Evolutionary conservation across 148 eudicot species (phyloP).

Genomic region (Heliosperma pusillum): DNA sequence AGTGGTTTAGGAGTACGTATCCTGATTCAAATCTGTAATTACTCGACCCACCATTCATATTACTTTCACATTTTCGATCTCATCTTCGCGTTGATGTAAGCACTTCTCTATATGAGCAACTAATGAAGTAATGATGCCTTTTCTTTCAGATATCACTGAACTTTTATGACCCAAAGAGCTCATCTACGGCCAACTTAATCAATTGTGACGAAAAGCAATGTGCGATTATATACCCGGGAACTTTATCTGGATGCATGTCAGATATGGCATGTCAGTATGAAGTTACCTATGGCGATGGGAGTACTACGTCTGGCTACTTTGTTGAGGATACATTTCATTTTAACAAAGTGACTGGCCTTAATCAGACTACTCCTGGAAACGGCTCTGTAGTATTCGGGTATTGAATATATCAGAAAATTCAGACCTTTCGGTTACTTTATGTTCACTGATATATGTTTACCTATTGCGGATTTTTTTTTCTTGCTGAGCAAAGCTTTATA

Average conservation of each 20-base stretch:
- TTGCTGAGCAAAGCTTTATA: no score
- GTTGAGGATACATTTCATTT: conserved; percentile 50
- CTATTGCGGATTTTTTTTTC: no score
- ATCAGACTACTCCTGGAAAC: conserved; percentile 50
- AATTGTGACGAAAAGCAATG: conserved; percentile 67
- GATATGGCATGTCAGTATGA: conserved; percentile 54
- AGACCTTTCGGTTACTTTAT: not conserved
- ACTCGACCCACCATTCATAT: not conserved
- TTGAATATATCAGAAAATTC: not conserved
- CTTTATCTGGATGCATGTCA: conserved; percentile 45
- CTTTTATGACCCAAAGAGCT: conserved; percentile 59
- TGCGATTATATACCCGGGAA: conserved; percentile 37
- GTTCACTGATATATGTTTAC: not conserved
- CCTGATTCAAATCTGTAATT: conserved; percentile 28
- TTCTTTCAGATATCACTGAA: conserved; percentile 53
- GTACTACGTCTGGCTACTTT: conserved; percentile 72
- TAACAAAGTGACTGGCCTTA: conserved; percentile 53
- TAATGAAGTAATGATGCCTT: not conserved
- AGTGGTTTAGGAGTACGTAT: conserved; percentile 63
- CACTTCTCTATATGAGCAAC: not conserved
- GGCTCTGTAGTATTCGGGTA: conserved; percentile 60
- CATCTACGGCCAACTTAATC: conserved; percentile 45
- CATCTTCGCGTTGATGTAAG: not conserved
- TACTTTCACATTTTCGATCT: conserved; percentile 14
- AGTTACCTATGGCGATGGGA: conserved; percentile 85